phyloP scores from a whole-genome alignment of 2,329 filamentous ascomycete species.

The Ceratocystis huliohia region DNA sequence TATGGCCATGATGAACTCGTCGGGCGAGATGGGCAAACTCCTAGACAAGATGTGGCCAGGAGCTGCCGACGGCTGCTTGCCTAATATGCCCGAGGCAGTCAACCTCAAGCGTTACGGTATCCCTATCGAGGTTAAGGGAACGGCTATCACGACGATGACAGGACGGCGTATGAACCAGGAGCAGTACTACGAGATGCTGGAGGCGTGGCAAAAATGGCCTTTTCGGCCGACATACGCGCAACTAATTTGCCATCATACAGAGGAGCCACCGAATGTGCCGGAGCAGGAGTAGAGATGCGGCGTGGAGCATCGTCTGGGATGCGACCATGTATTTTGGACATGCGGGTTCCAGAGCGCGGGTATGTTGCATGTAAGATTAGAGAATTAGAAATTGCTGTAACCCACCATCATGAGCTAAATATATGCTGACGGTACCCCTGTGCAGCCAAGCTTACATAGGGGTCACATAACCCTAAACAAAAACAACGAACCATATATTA shows the following conservation, averaged over 20 bases:
- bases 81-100: conserved; percentile 36
- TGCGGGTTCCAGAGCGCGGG: too few relatives aligned
- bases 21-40: conserved; percentile 31
- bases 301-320: too few relatives aligned
- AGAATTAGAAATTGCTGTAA: too few relatives aligned
- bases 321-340: too few relatives aligned
- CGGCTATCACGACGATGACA: conserved; percentile 32
- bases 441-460: too few relatives aligned
- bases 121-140: conserved; percentile 25
- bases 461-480: not conserved
- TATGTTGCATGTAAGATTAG: too few relatives aligned
- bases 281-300: not conserved
- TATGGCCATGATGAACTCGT: conserved; percentile 30
- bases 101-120: conserved; percentile 39
- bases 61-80: conserved; percentile 41
- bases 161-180: conserved; percentile 38
- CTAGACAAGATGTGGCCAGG: conserved; percentile 48
- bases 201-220: conserved; percentile 53
- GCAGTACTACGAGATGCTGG: conserved; percentile 46
- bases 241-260: conserved; percentile 33
- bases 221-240: conserved; percentile 42
- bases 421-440: too few relatives aligned
- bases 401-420: too few relatives aligned
- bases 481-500: not conserved
- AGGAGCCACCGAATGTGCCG: conserved; percentile 22